Evolutionary conservation across 2,329 filamentous ascomycete species (phyloP), one percentile per base, ranked within the genome.

Genomic region (Leptographium flavum): DNA sequence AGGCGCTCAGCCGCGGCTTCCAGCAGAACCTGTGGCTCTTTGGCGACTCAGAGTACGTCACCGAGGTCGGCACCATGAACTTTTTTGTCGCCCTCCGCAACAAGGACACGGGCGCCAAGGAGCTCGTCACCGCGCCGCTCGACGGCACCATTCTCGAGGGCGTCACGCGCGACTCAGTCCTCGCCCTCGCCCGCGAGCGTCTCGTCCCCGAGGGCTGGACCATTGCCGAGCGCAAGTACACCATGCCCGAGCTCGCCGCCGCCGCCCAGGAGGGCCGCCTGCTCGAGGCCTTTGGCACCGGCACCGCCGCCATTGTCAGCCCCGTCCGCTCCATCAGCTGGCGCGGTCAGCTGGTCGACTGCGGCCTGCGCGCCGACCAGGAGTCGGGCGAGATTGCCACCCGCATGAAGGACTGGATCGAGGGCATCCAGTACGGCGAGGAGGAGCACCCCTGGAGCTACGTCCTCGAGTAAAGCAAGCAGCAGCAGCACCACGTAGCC

Each of bases 21-120:
- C 90, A 96, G 67, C 92, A 98, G 70, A 98, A 96, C 66, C 73
- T 98, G 45, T 98, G 92, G 92, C 70, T 98, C 28, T 98, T 96
- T 60, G 88, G 88, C 37, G 81, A 93, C 58, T 87, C 96, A 64
- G 87, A 96, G 63, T 94, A 82, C 58, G 81, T 96, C 47, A 98
- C 92, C 39, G 92, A 98, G 66, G 92, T 95, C 46, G 92, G 92
- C 57, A 96, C 92, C 47, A 98, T 98, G 92, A 98, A 98, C 67
- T 79, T 98, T 61, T 98, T 96, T 58, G 81, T 83, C 28, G 88
- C 83, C 36, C 66, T 96, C 55, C 79, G 79, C 67, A 79, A 93
- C 69, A 85, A 84, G 71, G 73, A 84, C 62, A 92, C 87, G 13
- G 92, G 90, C 8, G 76, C 88, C 67, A 90, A 88, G 59, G 88